Conservation (phyloP, 148 eudicot genomes). For the Hydrangea macrophylla region DNA sequence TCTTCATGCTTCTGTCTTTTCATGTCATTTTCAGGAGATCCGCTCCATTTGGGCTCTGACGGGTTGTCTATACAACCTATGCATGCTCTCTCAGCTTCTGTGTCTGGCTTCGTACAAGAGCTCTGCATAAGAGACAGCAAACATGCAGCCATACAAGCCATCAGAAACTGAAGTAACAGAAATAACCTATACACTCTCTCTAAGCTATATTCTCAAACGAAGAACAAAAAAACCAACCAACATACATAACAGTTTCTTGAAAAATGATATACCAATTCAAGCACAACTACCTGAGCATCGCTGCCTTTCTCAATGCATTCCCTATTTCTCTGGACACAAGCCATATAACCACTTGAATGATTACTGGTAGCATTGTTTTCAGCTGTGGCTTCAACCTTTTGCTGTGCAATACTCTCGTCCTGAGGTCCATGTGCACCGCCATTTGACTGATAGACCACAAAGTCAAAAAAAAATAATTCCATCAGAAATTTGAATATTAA, state of each 20-base stretch:
- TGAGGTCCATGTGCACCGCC: conserved; percentile 36
- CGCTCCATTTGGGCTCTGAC: conserved; percentile 25
- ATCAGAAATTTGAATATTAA: background rate
- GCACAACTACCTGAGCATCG: conserved; percentile 76
- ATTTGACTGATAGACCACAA: conserved; percentile 32
- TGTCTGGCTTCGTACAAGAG: conserved; percentile 70
- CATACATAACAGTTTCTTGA: background rate
- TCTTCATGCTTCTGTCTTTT: conserved; percentile 23
- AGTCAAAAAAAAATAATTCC: conserved; percentile 3
- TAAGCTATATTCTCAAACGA: no score
- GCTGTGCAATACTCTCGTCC: conserved; percentile 53
- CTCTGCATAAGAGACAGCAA: conserved; percentile 46
- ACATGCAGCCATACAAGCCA: background rate
- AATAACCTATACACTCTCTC: no score
- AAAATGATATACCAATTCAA: background rate
- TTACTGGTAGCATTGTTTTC: conserved; percentile 77
- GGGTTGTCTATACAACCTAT: conserved; percentile 27
- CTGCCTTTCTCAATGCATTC: conserved; percentile 78
- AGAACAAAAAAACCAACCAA: background rate
- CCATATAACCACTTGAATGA: conserved; percentile 68
- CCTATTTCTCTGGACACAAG: conserved; percentile 45
- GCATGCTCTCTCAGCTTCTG: conserved; percentile 43
- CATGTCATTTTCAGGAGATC: conserved; percentile 29
- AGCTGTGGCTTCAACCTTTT: conserved; percentile 72
- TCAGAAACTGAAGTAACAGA: no score